These are phyloP conservation scores for Quaeritorhiza haematococci DNA, from an alignment of 371 early-diverging fungal species.

Conservation along the genomic window DNA sequence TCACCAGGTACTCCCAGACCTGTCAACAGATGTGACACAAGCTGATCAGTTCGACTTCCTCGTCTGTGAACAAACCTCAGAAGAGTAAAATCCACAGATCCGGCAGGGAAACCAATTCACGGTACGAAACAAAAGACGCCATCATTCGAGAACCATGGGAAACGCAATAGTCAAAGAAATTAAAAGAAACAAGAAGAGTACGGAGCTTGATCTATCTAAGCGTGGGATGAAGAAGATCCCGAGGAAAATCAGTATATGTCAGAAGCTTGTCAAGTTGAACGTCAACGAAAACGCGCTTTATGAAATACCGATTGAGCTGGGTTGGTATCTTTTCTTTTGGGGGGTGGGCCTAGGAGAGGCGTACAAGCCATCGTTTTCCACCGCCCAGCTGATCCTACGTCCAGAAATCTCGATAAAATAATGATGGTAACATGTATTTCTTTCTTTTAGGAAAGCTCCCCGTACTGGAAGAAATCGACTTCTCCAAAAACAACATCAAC, in stretches of 20 bases:
- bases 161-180: conserved; percentile 18
- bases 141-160: too few species aligned
- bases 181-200: conserved; percentile 9
- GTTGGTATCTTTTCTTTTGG: too few species aligned
- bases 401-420: too few species aligned
- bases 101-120: too few species aligned
- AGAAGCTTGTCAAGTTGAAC: conserved; percentile 22
- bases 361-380: not conserved
- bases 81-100: too few species aligned
- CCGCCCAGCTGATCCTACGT: not conserved
- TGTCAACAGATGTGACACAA: too few species aligned
- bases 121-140: too few species aligned
- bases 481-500: conserved; percentile 37
- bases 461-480: conserved; percentile 18
- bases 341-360: too few species aligned
- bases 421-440: too few species aligned
- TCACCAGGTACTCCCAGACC: too few species aligned
- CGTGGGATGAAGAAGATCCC: conserved; percentile 24
- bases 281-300: conserved; percentile 23
- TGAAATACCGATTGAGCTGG: conserved; percentile 24
- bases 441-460: conserved; percentile 6
- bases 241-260: conserved; percentile 22
- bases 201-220: conserved; percentile 32
- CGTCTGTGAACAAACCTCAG: too few species aligned
- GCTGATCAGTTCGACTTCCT: too few species aligned